Conservation (phyloP, 2,329 filamentous ascomycete genomes). For the Aplosporella prunicola region DNA sequence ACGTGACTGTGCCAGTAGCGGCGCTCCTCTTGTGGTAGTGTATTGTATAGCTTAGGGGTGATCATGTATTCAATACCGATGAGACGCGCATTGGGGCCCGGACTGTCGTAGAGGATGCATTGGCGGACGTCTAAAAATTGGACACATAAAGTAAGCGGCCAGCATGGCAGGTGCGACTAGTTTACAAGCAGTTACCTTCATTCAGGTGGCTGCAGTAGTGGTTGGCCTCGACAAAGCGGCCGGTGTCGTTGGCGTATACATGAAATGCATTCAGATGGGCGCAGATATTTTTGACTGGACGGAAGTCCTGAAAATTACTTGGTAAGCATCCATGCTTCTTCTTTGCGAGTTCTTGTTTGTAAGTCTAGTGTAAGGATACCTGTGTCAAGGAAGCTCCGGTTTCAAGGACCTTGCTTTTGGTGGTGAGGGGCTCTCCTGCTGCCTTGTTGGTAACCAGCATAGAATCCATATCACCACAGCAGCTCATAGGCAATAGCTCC, state of each 20-base stretch:
- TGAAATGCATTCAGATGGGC: slow-evolving; percentile 84
- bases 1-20: slow-evolving; percentile 70
- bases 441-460: slow-evolving; percentile 33
- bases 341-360: not conserved
- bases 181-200: slow-evolving; percentile 34
- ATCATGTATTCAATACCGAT: slow-evolving; percentile 79
- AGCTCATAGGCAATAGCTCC: too few species aligned
- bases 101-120: slow-evolving; percentile 74
- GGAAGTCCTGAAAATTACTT: slow-evolving; percentile 46
- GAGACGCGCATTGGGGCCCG: slow-evolving; percentile 56
- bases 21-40: slow-evolving; percentile 57
- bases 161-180: not conserved
- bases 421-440: slow-evolving; percentile 42
- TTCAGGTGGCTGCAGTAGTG: slow-evolving; percentile 78
- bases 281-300: slow-evolving; percentile 64
- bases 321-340: slow-evolving; percentile 5
- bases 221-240: slow-evolving; percentile 63
- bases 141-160: too few species aligned
- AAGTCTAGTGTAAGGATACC: slow-evolving; percentile 22
- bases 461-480: slow-evolving; percentile 21
- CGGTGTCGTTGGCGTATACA: slow-evolving; percentile 64
- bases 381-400: slow-evolving; percentile 53
- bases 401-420: slow-evolving; percentile 50
- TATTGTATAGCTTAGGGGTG: slow-evolving; percentile 56
- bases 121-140: slow-evolving; percentile 64